Evolutionary conservation across 441 rosid species (phyloP), one percentile per base, ranked within the genome.

Genomic region (Hura crepitans): DNA sequence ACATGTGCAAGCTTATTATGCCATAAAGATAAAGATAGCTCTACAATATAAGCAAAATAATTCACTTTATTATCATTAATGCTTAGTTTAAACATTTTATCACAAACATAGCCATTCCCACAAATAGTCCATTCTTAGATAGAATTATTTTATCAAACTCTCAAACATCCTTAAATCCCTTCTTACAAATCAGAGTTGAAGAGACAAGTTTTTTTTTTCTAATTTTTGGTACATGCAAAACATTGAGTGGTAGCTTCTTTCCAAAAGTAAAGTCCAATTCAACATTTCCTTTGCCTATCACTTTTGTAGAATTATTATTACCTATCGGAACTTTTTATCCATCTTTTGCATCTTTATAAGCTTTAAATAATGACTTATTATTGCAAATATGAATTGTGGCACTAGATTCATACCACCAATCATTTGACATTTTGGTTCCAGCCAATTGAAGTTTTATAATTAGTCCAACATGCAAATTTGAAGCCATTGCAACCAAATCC

Each of bases 201-300:
- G 33, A 65, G 0, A 22, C 22, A 11, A 70, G 53, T 27, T 71
- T 65, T 5, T 66, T 62, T n/a, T 33, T n/a, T 33, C 30, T 39
- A 0, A 64, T 20, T 2, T 47, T 25, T 3, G 12, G 51, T 8
- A 54, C 50, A 55, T 46, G 43, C 11, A 62, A 8, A 2, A 55
- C 18, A 64, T 69, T 65, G 12, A 11, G n/a, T 3, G 61, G 13
- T 12, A 54, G 42, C 3, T 54, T 72, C 73, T 67, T 51, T 66
- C 53, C 37, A 10, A 10, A 4, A 39, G 43, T 39, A 39, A 39
- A 39, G 8, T 39, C 8, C 43, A 39, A 8, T 6, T 0, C 54
- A 10, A 33, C 14, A 15, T 0, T 25, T 14, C 15, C 54, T 10
- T 9, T 46, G 8, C 3, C 1, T n/a, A 15, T 23, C 15, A 11